These are phyloP conservation scores for Microstegium vimineum DNA, from an alignment of 176 grass and related monocot genomes.

Conservation along the genomic window DNA sequence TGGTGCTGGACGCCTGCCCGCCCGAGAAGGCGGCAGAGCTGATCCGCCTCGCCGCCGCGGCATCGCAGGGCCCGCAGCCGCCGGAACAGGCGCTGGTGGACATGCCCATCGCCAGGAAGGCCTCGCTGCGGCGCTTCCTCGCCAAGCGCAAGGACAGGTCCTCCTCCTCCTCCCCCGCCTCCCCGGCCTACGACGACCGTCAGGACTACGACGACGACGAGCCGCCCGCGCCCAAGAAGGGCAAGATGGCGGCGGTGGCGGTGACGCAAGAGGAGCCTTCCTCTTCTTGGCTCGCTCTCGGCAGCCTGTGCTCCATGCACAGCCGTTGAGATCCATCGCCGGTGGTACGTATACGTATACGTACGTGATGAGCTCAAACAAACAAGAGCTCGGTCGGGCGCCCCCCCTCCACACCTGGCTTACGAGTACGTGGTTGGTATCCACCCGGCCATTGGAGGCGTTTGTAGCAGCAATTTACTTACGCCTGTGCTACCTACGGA, in stretches of 20 bases:
- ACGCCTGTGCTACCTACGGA: not conserved
- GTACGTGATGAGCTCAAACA: not conserved
- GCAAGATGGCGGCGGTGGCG: not conserved
- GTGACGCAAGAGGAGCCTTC: not conserved
- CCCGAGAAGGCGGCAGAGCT: conserved; percentile 45
- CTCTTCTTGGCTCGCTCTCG: conserved; percentile 33
- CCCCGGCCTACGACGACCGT: not conserved
- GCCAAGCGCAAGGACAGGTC: conserved; percentile 72
- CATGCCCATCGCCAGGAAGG: conserved; percentile 72
- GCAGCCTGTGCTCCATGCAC: conserved; percentile 26
- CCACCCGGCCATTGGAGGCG: not conserved
- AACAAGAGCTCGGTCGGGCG: not conserved
- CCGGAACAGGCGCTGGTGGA: conserved; percentile 3
- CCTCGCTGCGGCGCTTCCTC: conserved; percentile 69
- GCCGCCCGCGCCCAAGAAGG: not conserved
- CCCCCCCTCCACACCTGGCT: not conserved
- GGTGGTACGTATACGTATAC: no score
- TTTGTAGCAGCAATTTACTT: not conserved
- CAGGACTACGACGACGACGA: not conserved
- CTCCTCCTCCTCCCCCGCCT: not conserved
- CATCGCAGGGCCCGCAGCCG: not conserved
- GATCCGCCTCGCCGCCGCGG: conserved; percentile 14
- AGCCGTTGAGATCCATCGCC: not conserved
- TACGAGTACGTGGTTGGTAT: not conserved
- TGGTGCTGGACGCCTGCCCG: conserved; percentile 60